Evolutionary conservation across 2,329 filamentous ascomycete species (phyloP).

Genomic region (Colletotrichum sp.): DNA sequence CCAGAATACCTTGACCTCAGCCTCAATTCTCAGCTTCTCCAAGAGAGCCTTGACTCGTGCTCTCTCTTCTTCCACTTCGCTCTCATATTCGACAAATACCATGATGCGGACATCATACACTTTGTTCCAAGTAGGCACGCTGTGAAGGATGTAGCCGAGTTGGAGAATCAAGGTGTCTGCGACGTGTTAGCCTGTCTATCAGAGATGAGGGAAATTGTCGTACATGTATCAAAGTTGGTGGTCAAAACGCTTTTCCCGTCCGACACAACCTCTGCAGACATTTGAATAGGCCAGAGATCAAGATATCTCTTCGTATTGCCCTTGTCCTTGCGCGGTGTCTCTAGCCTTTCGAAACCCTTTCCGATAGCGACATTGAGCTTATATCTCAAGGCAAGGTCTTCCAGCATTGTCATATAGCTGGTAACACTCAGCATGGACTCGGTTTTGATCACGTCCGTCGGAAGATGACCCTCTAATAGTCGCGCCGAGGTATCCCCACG

Average conservation of each 20-base stretch:
- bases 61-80: conserved; percentile 80
- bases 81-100: conserved; percentile 90
- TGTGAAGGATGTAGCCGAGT: conserved; percentile 82
- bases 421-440: conserved; percentile 72
- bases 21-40: conserved; percentile 82
- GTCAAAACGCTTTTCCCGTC: conserved; percentile 74
- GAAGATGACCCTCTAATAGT: conserved; percentile 62
- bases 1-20: conserved; percentile 81
- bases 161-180: conserved; percentile 80
- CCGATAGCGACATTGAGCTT: conserved; percentile 86
- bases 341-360: conserved; percentile 78
- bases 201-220: conserved; percentile 27
- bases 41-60: conserved; percentile 74
- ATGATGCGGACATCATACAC: conserved; percentile 76
- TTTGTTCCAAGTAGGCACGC: conserved; percentile 80
- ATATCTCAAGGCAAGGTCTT: conserved; percentile 78
- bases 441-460: conserved; percentile 72
- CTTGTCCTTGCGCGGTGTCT: conserved; percentile 68
- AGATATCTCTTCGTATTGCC: conserved; percentile 76
- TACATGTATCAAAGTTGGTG: conserved; percentile 91
- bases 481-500: conserved; percentile 61
- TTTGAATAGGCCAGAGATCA: conserved; percentile 91
- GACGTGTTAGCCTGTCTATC: background rate
- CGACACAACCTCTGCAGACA: conserved; percentile 81
- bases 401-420: conserved; percentile 82